Evolutionary conservation across 352 stramenopile species (phyloP), one percentile per base, ranked within the genome.

Genomic region (Globisporangium ultimum): DNA sequence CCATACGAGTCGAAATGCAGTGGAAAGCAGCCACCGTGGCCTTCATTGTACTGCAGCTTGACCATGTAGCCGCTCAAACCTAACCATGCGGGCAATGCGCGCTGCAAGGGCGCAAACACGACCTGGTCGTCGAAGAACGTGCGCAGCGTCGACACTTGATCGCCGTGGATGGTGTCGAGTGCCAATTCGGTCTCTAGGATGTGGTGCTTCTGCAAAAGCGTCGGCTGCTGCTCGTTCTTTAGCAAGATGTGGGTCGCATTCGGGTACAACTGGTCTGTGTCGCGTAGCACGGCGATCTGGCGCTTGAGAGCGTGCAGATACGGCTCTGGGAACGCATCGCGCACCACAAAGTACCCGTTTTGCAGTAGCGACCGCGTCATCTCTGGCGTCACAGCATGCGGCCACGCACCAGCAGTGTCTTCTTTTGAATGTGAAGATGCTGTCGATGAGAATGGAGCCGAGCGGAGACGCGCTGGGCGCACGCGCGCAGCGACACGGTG

Each of bases 1-100:
- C 84, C 86, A 53, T 90, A 91, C 38, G 85, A 84, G 64, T 96
- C 87, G 46, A 91, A 95, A 55, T 96, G 87, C 68, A 89, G 74
- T 0, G 87, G 87, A 55, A 96, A 96, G 63, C 85, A 95, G 2
- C 84, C 87, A 15, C 85, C 84, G 52, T 61, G 52, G 50, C 87
- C 87, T 51, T 84, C 68, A 53, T 91, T 96, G 53, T 82, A 76
- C 63, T 96, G 87, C 12, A 95, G 61, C 64, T 96, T 94, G 54
- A 91, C 53, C 78, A 90, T 88, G 51, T 82, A 71, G 12, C 64
- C 71, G 14, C 56, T 54, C 17, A 90, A 57, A 12, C 55, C 62
- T 14, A 91, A 53, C 75, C 81, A 86, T 11, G 57, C 2, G 2
- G 74, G 78, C 52, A 82, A 53, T 15, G 54, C 48, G 34, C 49